A percentile compares a stretch with the other conserved stretches of the same genome.
Conservation (phyloP, 257 asterid species). For the Petunia axillaris region DNA sequence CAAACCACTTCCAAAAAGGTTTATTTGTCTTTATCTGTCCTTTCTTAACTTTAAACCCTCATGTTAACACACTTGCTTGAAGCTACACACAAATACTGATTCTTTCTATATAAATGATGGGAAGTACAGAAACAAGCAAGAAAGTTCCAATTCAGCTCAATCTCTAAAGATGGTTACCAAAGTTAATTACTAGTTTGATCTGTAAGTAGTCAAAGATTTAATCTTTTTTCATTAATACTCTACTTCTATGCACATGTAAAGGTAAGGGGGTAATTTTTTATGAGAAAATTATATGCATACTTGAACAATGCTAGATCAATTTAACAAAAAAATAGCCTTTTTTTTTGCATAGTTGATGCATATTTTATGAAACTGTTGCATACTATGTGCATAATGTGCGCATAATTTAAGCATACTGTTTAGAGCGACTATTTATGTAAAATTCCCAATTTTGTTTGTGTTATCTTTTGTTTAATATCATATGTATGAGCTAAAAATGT, state of each 20-base stretch:
- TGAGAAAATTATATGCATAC: no score
- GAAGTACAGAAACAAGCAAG: background rate
- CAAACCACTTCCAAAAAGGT: background rate
- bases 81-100: background rate
- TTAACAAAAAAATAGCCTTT: no score
- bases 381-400: no score
- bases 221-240: background rate
- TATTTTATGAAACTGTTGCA: no score
- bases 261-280: background rate
- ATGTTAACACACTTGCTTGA: background rate
- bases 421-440: no score
- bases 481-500: slow-evolving; percentile 36
- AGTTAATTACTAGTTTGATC: slow-evolving; percentile 15
- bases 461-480: background rate
- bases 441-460: background rate
- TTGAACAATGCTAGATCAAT: no score
- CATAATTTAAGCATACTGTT: no score
- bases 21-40: background rate
- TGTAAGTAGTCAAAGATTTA: background rate
- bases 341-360: no score
- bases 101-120: background rate
- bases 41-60: no score
- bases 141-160: slow-evolving; percentile 2
- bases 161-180: background rate
- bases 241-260: background rate